Evolutionary conservation across 192 early-diverging fungal genomes (phyloP).

Genomic region (Allomyces arbusculus): DNA sequence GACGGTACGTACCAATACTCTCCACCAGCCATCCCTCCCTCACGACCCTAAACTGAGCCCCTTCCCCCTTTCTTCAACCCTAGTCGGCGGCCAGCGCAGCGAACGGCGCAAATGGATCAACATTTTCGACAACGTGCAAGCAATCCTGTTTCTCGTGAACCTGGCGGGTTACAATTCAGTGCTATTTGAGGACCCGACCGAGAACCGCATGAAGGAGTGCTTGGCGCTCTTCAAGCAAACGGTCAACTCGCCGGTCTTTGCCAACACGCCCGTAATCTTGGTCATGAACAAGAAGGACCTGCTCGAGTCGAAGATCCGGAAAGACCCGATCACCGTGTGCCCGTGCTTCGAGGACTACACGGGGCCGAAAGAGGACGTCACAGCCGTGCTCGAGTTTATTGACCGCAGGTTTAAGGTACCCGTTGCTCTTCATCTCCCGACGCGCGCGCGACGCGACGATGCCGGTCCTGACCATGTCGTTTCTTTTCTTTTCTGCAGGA

Average conservation of each 20-base stretch:
- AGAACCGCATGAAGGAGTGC: constrained; percentile 5
- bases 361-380: constrained; percentile 2
- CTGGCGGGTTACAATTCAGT: constrained; percentile 3
- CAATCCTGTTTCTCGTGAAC: constrained; percentile 1
- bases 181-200: constrained; percentile 3
- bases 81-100: constrained; percentile 4
- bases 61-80: no score
- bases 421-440: no score
- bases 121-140: constrained; percentile 3
- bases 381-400: not conserved
- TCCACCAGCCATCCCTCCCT: not conserved
- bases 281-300: constrained; percentile 5
- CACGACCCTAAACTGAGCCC: no score
- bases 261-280: not conserved
- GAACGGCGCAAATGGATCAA: constrained; percentile 5
- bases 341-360: constrained; percentile 1
- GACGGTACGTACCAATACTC: not conserved
- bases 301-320: constrained; percentile 4
- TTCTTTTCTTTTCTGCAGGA: no score
- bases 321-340: constrained; percentile 3
- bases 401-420: constrained; percentile 1
- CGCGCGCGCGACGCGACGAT: no score
- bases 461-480: no score
- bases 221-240: constrained; percentile 3
- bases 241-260: not conserved